Percentiles rank a stretch among this genome's conserved stretches.
These are phyloP conservation scores for Theileria luwenshuni DNA, from an alignment of 169 alveolate species.

Conservation along the genomic window DNA sequence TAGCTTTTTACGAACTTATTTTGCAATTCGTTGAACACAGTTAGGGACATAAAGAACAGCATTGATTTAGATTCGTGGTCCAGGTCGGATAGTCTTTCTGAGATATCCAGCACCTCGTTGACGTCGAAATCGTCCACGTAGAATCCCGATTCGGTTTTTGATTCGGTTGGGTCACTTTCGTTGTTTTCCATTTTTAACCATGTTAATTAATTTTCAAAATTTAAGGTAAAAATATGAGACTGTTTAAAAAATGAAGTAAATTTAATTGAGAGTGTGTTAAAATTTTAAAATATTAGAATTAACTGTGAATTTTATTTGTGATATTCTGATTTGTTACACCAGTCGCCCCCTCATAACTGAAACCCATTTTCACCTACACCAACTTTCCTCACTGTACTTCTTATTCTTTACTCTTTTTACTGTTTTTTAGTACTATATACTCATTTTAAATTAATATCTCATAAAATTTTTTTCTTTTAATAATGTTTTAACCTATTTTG, in stretches of 20 bases:
- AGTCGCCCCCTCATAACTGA: not conserved
- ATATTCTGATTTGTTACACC: not conserved
- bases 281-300: not conserved
- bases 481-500: not conserved
- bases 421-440: no score
- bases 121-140: constrained; percentile 22
- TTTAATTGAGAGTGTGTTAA: not conserved
- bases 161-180: not conserved
- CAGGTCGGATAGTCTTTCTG: constrained; percentile 31
- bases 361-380: no score
- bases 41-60: constrained; percentile 42
- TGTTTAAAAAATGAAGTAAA: not conserved
- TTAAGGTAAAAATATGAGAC: not conserved
- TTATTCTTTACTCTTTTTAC: no score
- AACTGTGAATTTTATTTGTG: not conserved
- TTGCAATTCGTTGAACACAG: constrained; percentile 54
- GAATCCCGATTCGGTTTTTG: not conserved
- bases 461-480: not conserved
- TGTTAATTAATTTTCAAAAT: constrained; percentile 1
- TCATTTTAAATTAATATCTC: no score
- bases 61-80: constrained; percentile 35
- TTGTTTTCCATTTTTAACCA: constrained; percentile 1
- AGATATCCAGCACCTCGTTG: constrained; percentile 24
- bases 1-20: constrained; percentile 47
- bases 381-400: no score